Percentiles rank a stretch among this genome's conserved stretches.
Conservation (phyloP, 2,329 filamentous ascomycete genomes). For the Dactylellina drechsleri region DNA sequence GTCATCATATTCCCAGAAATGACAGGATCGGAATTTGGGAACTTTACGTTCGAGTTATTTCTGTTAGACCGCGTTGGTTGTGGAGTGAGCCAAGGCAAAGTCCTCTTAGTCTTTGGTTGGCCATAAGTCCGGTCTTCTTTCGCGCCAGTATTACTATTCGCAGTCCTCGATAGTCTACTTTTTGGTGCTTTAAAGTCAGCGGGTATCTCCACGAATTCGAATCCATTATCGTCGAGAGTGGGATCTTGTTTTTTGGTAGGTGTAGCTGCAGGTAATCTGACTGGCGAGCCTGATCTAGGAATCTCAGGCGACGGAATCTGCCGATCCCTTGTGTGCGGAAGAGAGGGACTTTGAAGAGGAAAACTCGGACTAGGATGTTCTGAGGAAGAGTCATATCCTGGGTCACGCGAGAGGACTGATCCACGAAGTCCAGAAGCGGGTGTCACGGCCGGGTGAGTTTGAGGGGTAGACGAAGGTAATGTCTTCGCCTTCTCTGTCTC, state of each 20-base stretch:
- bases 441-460: not conserved
- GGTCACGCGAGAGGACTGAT: not conserved
- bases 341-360: no score
- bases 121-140: not conserved
- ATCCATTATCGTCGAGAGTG: conserved; percentile 28
- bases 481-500: conserved; percentile 13
- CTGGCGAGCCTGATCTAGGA: not conserved
- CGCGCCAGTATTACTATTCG: not conserved
- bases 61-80: not conserved
- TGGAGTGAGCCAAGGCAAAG: conserved; percentile 36
- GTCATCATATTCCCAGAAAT: conserved; percentile 1
- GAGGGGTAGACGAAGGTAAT: not conserved
- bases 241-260: not conserved
- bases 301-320: conserved; percentile 11
- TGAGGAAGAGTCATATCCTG: not conserved
- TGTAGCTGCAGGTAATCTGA: not conserved
- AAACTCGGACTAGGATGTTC: not conserved
- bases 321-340: no score
- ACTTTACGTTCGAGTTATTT: no score
- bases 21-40: conserved; percentile 22
- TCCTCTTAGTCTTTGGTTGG: conserved; percentile 9
- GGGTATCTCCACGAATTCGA: conserved; percentile 23
- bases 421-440: conserved; percentile 13
- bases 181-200: no score
- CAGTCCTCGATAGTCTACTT: not conserved